These are phyloP conservation scores for Aspergillus carbonarius DNA, from an alignment of 2,329 filamentous ascomycete species.

Conservation along the genomic window DNA sequence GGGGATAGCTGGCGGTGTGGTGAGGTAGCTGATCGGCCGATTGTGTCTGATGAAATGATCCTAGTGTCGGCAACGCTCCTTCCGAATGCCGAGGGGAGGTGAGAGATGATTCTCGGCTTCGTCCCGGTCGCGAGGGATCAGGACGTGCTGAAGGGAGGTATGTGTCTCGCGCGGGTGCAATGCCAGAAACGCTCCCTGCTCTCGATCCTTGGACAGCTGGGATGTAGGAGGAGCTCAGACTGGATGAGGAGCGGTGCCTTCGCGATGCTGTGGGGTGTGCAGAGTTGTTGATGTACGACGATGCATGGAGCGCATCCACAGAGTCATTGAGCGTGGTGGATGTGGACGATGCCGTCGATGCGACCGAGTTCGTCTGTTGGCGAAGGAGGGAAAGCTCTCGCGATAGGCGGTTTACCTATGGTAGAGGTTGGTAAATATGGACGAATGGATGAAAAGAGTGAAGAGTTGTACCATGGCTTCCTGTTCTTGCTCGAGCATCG, in stretches of 20 bases:
- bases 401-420: slow-evolving; percentile 84
- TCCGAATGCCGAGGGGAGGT: slow-evolving; percentile 39
- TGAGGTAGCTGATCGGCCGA: slow-evolving; percentile 30
- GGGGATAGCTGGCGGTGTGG: slow-evolving; percentile 26
- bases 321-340: slow-evolving; percentile 53
- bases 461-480: slow-evolving; percentile 73
- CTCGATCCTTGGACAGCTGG: slow-evolving; percentile 36
- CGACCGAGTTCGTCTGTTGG: slow-evolving; percentile 62
- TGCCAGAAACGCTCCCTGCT: slow-evolving; percentile 41
- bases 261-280: slow-evolving; percentile 55
- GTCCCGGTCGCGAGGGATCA: slow-evolving; percentile 28
- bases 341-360: slow-evolving; percentile 59
- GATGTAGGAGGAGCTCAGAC: slow-evolving; percentile 49
- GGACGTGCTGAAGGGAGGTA: slow-evolving; percentile 30
- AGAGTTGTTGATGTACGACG: slow-evolving; percentile 46
- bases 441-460: not conserved
- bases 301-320: slow-evolving; percentile 43
- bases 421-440: not conserved
- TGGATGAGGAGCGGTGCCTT: slow-evolving; percentile 58
- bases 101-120: slow-evolving; percentile 46
- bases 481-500: slow-evolving; percentile 90
- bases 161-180: slow-evolving; percentile 44
- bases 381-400: slow-evolving; percentile 85
- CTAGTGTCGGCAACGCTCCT: slow-evolving; percentile 27
- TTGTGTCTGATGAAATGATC: slow-evolving; percentile 26